Conservation (phyloP, 306 rosid genomes). For the Prunus mongolica region DNA sequence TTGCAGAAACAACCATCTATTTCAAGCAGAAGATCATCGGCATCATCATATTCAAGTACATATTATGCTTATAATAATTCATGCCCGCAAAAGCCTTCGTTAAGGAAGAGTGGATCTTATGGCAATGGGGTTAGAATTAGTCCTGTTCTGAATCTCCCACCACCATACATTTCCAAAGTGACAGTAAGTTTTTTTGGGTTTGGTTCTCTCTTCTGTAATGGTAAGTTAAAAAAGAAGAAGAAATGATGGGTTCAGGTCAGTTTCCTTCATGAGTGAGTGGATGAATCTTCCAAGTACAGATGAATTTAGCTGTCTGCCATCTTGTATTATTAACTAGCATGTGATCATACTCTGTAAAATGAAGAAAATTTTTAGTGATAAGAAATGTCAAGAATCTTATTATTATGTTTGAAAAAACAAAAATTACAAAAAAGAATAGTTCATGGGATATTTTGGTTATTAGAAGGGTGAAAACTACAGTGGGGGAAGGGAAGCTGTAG, state of each 20-base stretch:
- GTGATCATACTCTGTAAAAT: constrained; percentile 40
- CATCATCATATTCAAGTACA: constrained; percentile 56
- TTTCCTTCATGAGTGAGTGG: no score
- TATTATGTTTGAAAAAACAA: neutral
- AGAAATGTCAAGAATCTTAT: constrained; percentile 11
- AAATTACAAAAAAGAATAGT: neutral
- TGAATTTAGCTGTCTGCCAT: constrained; percentile 27
- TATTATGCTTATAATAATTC: constrained; percentile 39
- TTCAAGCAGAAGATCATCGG: constrained; percentile 58
- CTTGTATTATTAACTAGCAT: constrained; percentile 28
- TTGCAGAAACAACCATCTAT: constrained; percentile 71
- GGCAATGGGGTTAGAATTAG: constrained; percentile 69
- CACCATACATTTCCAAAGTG: constrained; percentile 75
- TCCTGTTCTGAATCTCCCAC: constrained; percentile 88
- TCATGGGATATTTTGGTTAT: constrained; percentile 16
- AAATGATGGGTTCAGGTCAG: constrained; percentile 20
- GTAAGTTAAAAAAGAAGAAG: constrained; percentile 67
- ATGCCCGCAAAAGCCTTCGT: constrained; percentile 41
- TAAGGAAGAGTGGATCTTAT: constrained; percentile 47
- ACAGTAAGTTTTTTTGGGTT: constrained; percentile 75
- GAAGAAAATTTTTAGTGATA: neutral
- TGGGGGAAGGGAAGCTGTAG: constrained; percentile 12
- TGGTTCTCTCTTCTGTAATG: constrained; percentile 77
- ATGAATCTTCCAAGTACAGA: constrained; percentile 22
- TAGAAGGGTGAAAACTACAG: constrained; percentile 43